phyloP scores from a whole-genome alignment of 371 early-diverging fungal species.

The Cladochytrium tenue region DNA sequence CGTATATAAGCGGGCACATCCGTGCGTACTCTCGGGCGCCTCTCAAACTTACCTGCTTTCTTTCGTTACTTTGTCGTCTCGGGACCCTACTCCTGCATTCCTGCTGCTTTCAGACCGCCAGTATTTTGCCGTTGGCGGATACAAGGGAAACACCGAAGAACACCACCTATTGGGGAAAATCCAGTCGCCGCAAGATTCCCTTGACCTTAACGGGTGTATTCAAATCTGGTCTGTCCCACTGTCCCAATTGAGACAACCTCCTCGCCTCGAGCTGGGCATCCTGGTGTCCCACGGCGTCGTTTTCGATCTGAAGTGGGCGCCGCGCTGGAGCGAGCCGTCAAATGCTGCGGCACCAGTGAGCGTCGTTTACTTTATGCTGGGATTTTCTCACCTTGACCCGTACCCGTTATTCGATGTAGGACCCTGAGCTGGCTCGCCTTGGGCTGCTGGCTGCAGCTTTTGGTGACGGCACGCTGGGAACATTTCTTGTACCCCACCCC shows the following conservation, averaged over 20 bases:
- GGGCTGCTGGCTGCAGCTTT: conserved; percentile 61
- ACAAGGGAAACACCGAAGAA: conserved; percentile 49
- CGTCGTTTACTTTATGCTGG: too few relatives aligned
- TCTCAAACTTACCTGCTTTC: too few relatives aligned
- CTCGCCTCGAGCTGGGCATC: conserved; percentile 57
- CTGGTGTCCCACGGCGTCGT: conserved; percentile 61
- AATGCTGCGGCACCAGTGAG: too few relatives aligned
- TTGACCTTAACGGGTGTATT: conserved; percentile 35
- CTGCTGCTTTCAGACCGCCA: conserved; percentile 27
- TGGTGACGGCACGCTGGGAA: conserved; percentile 56
- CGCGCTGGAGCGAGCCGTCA: background rate
- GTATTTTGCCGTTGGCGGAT: conserved; percentile 67
- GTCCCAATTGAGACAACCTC: conserved; percentile 7
- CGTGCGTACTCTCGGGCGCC: too few relatives aligned
- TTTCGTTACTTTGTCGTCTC: background rate
- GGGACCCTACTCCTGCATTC: background rate
- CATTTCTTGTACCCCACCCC: conserved; percentile 64
- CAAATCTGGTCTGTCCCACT: conserved; percentile 53
- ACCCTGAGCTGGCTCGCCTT: conserved; percentile 32
- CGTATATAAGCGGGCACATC: too few relatives aligned
- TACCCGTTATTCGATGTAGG: background rate
- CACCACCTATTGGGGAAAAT: conserved; percentile 42
- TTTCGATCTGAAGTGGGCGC: conserved; percentile 60
- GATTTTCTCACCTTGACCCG: too few relatives aligned
- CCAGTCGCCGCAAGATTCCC: conserved; percentile 37